Evolutionary conservation across 1,284 basidiomycete species (phyloP), one percentile per base, ranked within the genome.

Genomic region (Irpex rosettiformis): DNA sequence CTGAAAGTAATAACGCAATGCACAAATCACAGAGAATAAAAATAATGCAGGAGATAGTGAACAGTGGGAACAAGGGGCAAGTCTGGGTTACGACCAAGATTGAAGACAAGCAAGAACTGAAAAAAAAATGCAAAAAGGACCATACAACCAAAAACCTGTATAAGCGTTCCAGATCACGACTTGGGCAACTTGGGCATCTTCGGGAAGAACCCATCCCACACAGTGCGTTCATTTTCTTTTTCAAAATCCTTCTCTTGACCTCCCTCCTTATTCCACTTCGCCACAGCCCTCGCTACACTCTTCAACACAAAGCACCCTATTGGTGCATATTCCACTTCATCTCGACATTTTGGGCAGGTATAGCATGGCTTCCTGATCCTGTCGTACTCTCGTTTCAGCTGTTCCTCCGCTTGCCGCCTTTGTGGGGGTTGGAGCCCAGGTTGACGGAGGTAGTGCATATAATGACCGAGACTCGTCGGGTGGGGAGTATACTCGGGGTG

Each of bases 291-390:
- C 4, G 85, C 76, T 24, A 89, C 61, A 1, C 75, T 70, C 70
- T 89, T 90, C 54, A 90, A 65, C 6, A 76, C 73, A 67, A 81
- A 90, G 53, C 79, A 79, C 66, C 89, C 84, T 0, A 79, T 74
- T 0, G 88, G 88, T 24, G 73, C 76, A 10, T 65, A 73, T 42
- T 70, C 69, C 10, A 86, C 78, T 7, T 67, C 64, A 51, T 76
- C 73, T 47, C 88, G 77, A 64, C 88, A 91, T 3, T 79, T 79
- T 1, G 88, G 88, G 58, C 88, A 91, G 2, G 81, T 82, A 65
- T 86, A 89, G 30, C 76, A 65, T 0, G 84, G 85, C 4, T 68
- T 69, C 13, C 65, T 59, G 55, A 61, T 59, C 3, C 57, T 55
- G 28, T 67, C 27, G 55, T 40, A 28, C 45, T 27, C 28, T 10